Base-by-base conservation (phyloP, 768 basidiomycete genomes). In the Suillus fuscotomentosus region DNA sequence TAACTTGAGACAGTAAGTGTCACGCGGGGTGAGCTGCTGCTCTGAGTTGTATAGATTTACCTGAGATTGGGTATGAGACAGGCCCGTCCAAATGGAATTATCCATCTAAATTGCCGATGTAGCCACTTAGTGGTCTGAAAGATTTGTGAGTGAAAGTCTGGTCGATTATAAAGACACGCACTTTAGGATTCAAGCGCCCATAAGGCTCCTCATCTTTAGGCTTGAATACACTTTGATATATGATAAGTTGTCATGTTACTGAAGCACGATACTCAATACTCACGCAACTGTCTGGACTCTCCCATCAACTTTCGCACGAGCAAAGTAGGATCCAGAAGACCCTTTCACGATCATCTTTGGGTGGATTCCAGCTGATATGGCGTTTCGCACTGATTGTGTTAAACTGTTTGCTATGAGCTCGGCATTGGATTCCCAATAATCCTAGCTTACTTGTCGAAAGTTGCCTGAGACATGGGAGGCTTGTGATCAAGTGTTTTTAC, bases 141-240 rank as follows among this genome's bases (percentile, higher is more conserved):
- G 24, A 22, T 43, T 17, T 9, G 54, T n/a, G 9, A 24, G 15
- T 20, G 6, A 3, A 65, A 60, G 39, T 43, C 45, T 24, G 27
- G 41, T 13, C 48, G n/a, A 63, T 60, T n/a, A 4, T 9, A 27
- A 14, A 10, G 14, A 48, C 8, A 55, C 73, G 56, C 59, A 87
- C 89, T 83, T 96, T 96, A 1, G 94, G 94, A 73, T 95, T 95
- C 22, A 95, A 81, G 47, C 87, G 82, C 31, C 94, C 94, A 72
- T 95, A 96, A 1, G 94, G 94, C 69, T 95, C 92, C 72, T 93
- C 91, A 65, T 93, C 91, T 73, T 95, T 94, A 1, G 94, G 94
- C 73, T 96, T 96, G 77, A 97, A 96, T 4, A 96, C 91, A 6
- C 90, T 34, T 43, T 34, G 43, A 17, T 17, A 24, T 57, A 15